Evolutionary conservation across 805 yeast genomes (phyloP), one percentile per base, ranked within the genome.

Genomic region (Naumovozyma baii): DNA sequence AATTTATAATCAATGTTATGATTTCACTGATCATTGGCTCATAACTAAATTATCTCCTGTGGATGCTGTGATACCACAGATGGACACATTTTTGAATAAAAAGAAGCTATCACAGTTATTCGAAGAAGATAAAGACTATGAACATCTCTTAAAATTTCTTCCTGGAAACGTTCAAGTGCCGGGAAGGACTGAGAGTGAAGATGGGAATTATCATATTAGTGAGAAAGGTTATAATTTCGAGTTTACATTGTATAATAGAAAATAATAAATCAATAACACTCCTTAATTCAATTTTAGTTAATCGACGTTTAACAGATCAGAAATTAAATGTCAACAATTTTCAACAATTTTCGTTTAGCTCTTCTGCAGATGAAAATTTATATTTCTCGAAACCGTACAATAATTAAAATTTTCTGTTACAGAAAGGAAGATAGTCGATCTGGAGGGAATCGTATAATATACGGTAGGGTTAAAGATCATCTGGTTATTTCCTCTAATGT

Each of bases 11-110:
- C 68, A 75, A 31, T 68, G 78, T 12, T 52, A 60, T 39, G 62
- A 63, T 3, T 39, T 64, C 9, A 76, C 80, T 1, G 72, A 72
- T 34, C 69, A 76, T 20, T 61, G 85, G 37, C 68, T 84, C 18
- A 57, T 88, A 13, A 87, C 96, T 0, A 88, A 85, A 54, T 72
- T 88, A 22, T 50, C 57, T 2, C 55, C 59, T n/a, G 49, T 57
- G 3, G 49, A 52, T 4, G 45, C 51, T 2, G 43, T 40, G 4
- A 37, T 47, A 22, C 62, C 78, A 4, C 72, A 69, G 13, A 74
- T 87, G 69, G 97, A 88, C 61, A 76, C 94, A 1, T 83, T 74
- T 50, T 69, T 88, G 43, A 61, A 72, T 22, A 62, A 68, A 19
- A 50, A 39, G 2, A 37, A 18, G 14, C 33, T 55, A 5, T 32